Percentiles rank a stretch among this genome's conserved stretches.
Evolutionary conservation across 2,329 filamentous ascomycete genomes (phyloP).

Genomic region (Trichophyton verrucosum): DNA sequence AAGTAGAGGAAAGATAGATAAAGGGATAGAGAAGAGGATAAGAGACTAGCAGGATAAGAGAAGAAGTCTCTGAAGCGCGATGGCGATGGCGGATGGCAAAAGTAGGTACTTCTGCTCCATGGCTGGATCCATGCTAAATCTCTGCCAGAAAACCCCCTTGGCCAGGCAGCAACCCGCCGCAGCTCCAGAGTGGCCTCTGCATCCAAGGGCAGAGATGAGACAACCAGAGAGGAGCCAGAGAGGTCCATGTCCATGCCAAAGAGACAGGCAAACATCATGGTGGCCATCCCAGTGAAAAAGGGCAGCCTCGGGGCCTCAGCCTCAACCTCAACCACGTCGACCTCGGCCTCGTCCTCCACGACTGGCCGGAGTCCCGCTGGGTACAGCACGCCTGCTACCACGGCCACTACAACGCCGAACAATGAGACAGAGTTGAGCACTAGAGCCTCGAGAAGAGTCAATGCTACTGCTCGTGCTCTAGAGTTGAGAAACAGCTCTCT

Average conservation of each 20-base stretch:
- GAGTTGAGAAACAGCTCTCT: conserved; percentile 40
- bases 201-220: not conserved
- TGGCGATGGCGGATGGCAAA: not conserved
- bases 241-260: not conserved
- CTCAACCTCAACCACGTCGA: conserved; percentile 7
- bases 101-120: not conserved
- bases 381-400: conserved; percentile 52
- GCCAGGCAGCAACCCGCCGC: not conserved
- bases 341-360: conserved; percentile 25
- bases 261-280: not conserved
- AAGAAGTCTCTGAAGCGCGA: not conserved
- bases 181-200: not conserved
- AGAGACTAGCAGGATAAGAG: not conserved
- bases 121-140: not conserved
- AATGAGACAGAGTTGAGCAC: conserved; percentile 25
- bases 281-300: conserved; percentile 9
- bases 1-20: not conserved
- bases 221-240: not conserved
- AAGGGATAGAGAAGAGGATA: not conserved
- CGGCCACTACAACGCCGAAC: conserved; percentile 43
- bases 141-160: not conserved
- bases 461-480: conserved; percentile 35
- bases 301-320: conserved; percentile 22
- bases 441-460: conserved; percentile 21
- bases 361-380: conserved; percentile 32